phyloP scores from a whole-genome alignment of 2,329 filamentous ascomycete genomes.

The Trichoderma cornu-damae region DNA sequence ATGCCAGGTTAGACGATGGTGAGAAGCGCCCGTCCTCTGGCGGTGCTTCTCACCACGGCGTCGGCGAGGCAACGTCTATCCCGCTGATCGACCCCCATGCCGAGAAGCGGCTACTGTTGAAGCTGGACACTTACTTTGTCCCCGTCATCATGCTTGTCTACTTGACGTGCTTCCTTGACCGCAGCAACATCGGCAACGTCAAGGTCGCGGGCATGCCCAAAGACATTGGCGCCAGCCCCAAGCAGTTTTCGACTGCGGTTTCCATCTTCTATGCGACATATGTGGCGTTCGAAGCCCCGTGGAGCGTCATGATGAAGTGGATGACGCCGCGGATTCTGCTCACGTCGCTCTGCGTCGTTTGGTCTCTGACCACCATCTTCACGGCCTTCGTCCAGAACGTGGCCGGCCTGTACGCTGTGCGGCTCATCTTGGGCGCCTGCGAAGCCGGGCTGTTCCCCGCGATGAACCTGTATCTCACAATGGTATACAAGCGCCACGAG shows the following conservation, averaged over 20 bases:
- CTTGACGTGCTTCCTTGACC: conserved; percentile 50
- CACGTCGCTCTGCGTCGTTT: conserved; percentile 25
- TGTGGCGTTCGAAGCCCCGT: conserved; percentile 30
- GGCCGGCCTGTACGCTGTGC: conserved; percentile 25
- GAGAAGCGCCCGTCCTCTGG: conserved; percentile 6
- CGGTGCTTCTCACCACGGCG: neutral
- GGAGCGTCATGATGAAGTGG: conserved; percentile 31
- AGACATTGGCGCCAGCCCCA: conserved; percentile 30
- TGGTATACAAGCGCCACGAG: conserved; percentile 43
- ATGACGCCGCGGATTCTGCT: conserved; percentile 32
- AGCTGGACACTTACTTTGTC: conserved; percentile 32
- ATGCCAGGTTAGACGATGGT: neutral
- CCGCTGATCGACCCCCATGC: conserved; percentile 27
- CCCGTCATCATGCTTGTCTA: conserved; percentile 52
- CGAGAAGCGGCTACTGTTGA: conserved; percentile 30
- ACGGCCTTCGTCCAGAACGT: conserved; percentile 30
- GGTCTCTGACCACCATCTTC: conserved; percentile 28
- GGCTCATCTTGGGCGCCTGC: conserved; percentile 26
- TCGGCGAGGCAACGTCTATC: conserved; percentile 13
- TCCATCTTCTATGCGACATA: conserved; percentile 33
- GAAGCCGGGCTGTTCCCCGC: conserved; percentile 28
- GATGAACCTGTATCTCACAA: conserved; percentile 27
- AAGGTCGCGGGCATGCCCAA: conserved; percentile 33
- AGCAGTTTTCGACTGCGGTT: conserved; percentile 31
- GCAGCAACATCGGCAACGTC: conserved; percentile 44